Conservation (phyloP, 177 flowering plant species). For the Vitis hybrid region DNA sequence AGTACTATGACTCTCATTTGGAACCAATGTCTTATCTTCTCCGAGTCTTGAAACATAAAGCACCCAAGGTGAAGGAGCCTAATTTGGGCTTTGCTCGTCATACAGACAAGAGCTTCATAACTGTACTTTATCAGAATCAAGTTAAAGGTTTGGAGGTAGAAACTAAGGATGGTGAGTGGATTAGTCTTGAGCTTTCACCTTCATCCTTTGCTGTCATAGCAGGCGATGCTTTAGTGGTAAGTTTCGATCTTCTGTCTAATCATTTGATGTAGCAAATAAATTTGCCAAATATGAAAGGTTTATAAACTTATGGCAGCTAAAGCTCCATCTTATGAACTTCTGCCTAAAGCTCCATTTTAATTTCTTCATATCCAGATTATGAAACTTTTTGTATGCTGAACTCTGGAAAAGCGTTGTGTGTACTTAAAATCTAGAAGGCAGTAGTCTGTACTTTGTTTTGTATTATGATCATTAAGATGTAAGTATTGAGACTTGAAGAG, state of each 20-base stretch:
- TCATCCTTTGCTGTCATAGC: conserved; percentile 24
- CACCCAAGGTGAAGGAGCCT: conserved; percentile 17
- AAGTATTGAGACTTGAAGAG: not conserved
- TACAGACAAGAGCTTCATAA: conserved; percentile 36
- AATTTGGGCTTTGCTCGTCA: conserved; percentile 25
- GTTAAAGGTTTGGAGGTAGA: conserved; percentile 32
- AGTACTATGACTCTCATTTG: conserved; percentile 27
- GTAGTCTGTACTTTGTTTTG: too few species aligned
- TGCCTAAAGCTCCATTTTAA: too few species aligned
- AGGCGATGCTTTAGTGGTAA: conserved; percentile 14
- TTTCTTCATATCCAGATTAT: too few species aligned
- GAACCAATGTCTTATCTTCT: conserved; percentile 39
- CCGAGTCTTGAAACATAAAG: conserved; percentile 30
- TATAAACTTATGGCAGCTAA: too few species aligned
- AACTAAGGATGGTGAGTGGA: conserved; percentile 28
- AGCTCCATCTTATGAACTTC: too few species aligned
- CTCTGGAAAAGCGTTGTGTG: too few species aligned
- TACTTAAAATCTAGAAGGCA: too few species aligned
- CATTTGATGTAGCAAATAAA: too few species aligned
- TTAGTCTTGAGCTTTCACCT: conserved; percentile 18
- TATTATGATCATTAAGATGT: too few species aligned
- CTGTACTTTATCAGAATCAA: conserved; percentile 34
- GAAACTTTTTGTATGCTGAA: too few species aligned
- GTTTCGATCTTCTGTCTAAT: too few species aligned
- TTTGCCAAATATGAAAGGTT: too few species aligned